Conservation (phyloP, 176 grass and related monocot genomes). For the Avena insularis region DNA sequence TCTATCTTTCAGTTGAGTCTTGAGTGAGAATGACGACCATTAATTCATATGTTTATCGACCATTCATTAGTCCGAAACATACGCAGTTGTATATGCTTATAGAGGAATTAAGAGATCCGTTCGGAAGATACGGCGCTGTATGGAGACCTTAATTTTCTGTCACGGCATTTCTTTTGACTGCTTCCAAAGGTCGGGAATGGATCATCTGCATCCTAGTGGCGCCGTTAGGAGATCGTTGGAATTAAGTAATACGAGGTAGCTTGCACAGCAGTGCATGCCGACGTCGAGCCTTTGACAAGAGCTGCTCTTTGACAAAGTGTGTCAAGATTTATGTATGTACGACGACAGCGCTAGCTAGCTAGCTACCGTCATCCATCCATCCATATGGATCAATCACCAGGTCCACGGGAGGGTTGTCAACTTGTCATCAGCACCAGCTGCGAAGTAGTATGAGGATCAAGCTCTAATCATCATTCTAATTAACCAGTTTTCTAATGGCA, state of each 20-base stretch:
- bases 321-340: background rate
- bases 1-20: background rate
- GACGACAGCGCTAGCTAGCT: background rate
- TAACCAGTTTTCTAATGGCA: background rate
- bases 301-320: background rate
- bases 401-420: background rate
- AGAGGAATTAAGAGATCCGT: background rate
- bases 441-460: background rate
- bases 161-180: background rate
- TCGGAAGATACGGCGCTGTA: slow-evolving; percentile 4
- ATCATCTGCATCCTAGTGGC: background rate
- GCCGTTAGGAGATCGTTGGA: background rate
- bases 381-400: background rate
- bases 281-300: background rate
- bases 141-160: too few species aligned
- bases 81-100: background rate
- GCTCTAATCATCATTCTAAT: too few species aligned
- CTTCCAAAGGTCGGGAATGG: background rate
- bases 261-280: background rate
- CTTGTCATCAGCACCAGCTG: background rate
- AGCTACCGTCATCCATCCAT: background rate
- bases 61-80: background rate
- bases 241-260: background rate
- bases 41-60: background rate
- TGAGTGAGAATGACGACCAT: slow-evolving; percentile 13